Conservation (phyloP, 805 yeast species). For the Yamadazyma philogaea region DNA sequence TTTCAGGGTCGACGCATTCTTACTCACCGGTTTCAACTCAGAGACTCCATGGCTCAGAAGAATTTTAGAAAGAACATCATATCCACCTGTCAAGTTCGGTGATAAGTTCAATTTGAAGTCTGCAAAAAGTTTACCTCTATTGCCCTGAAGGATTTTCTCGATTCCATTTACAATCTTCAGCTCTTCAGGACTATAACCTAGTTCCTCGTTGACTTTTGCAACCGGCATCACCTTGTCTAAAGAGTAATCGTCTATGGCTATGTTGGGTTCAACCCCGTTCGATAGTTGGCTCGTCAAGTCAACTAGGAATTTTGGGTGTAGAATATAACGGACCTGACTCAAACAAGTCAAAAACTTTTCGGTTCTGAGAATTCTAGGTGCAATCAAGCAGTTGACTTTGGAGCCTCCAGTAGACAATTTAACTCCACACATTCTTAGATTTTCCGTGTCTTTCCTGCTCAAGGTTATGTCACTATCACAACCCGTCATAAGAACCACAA, state of each 20-base stretch:
- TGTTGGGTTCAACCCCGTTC: background rate
- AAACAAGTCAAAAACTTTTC: constrained; percentile 79
- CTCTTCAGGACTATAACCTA: constrained; percentile 17
- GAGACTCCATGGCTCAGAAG: constrained; percentile 58
- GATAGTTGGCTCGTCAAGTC: constrained; percentile 35
- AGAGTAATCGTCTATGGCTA: constrained; percentile 27
- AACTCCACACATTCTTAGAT: constrained; percentile 56
- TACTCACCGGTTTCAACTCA: constrained; percentile 11
- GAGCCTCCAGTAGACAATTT: constrained; percentile 41
- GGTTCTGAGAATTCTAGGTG: constrained; percentile 81
- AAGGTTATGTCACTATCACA: constrained; percentile 47
- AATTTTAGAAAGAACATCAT: constrained; percentile 52
- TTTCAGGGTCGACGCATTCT: constrained; percentile 12
- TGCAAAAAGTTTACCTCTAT: constrained; percentile 41
- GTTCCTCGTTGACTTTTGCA: constrained; percentile 31
- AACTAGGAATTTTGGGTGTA: constrained; percentile 54
- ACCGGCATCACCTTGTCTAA: constrained; percentile 30
- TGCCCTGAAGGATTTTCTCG: constrained; percentile 15
- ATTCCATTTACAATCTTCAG: constrained; percentile 18
- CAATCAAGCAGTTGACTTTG: constrained; percentile 51
- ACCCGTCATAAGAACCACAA: constrained; percentile 52
- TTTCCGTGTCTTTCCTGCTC: constrained; percentile 39
- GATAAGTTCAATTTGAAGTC: constrained; percentile 55
- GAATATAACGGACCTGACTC: constrained; percentile 50
- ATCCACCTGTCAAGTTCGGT: constrained; percentile 58